Evolutionary conservation across 768 basidiomycete species (phyloP).

Genomic region (Podaxis carcinomalis): DNA sequence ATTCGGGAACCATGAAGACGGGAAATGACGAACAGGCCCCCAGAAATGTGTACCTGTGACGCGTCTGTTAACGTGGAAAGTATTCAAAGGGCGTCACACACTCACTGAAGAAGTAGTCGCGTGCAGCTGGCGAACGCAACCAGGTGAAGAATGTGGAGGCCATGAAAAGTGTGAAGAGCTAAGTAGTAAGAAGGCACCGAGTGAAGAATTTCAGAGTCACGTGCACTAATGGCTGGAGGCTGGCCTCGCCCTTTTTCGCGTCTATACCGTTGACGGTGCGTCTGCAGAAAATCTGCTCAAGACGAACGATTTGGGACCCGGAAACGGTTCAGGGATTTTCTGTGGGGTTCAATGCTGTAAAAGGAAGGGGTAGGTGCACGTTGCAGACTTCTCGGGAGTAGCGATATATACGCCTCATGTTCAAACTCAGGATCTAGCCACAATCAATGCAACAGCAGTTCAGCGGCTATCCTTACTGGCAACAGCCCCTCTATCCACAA

Average conservation of each 20-base stretch:
- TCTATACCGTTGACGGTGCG: neutral
- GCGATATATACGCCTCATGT: conserved; percentile 12
- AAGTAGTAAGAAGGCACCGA: neutral
- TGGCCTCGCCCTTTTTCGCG: neutral
- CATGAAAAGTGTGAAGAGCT: conserved; percentile 41
- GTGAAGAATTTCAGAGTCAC: conserved; percentile 14
- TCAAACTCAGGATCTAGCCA: conserved; percentile 1
- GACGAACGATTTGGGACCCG: neutral
- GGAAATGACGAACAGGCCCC: conserved; percentile 75
- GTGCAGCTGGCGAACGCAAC: conserved; percentile 86
- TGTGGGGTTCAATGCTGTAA: conserved; percentile 17
- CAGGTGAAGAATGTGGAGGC: conserved; percentile 84
- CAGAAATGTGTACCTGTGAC: conserved; percentile 92
- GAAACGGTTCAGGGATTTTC: neutral
- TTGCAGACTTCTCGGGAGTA: conserved; percentile 17
- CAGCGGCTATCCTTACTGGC: conserved; percentile 40
- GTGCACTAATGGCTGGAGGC: conserved; percentile 4
- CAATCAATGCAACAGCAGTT: conserved; percentile 31
- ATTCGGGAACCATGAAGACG: conserved; percentile 10
- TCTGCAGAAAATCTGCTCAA: neutral
- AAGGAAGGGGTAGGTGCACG: conserved; percentile 31
- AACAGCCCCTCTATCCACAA: conserved; percentile 39
- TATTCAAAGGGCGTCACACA: conserved; percentile 9
- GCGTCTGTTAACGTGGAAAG: conserved; percentile 5
- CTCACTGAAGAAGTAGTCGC: conserved; percentile 95